A percentile compares a stretch with the other conserved stretches of the same genome.
Evolutionary conservation across 192 early-diverging fungal genomes (phyloP).

Genomic region (Podila epicladia): DNA sequence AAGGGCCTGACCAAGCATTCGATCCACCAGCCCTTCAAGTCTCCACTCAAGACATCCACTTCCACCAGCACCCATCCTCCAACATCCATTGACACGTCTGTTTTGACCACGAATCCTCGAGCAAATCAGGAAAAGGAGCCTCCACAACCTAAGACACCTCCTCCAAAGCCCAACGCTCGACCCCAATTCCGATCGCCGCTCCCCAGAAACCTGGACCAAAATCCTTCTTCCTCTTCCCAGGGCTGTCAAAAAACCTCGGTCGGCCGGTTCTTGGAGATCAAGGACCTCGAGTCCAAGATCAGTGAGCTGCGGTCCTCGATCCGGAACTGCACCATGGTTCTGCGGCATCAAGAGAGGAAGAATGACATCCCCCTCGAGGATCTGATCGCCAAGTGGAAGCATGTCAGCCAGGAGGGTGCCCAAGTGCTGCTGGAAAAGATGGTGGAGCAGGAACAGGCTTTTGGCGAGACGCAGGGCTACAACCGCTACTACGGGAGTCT

Average conservation of each 20-base stretch:
- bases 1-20: not conserved
- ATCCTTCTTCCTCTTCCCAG: not conserved
- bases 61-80: not conserved
- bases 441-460: constrained; percentile 21
- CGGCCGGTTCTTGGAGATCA: constrained; percentile 10
- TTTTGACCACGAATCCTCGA: not conserved
- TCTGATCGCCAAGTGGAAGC: constrained; percentile 31
- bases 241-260: not conserved
- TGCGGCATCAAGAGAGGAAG: constrained; percentile 20
- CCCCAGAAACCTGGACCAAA: not conserved
- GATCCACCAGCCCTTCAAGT: constrained; percentile 5
- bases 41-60: not conserved
- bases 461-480: not conserved
- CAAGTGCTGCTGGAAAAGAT: constrained; percentile 29
- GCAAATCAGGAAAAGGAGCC: not conserved
- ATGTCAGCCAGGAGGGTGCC: constrained; percentile 26
- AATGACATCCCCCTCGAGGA: constrained; percentile 22
- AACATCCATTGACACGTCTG: not conserved
- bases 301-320: constrained; percentile 27
- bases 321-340: constrained; percentile 21
- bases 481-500: not conserved
- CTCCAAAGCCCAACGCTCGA: not conserved
- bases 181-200: not conserved
- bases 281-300: constrained; percentile 9
- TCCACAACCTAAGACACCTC: not conserved